A percentile compares a stretch with the other conserved stretches of the same genome.
phyloP scores from a whole-genome alignment of 2,329 filamentous ascomycete species.

The Clonostachys rosea region DNA sequence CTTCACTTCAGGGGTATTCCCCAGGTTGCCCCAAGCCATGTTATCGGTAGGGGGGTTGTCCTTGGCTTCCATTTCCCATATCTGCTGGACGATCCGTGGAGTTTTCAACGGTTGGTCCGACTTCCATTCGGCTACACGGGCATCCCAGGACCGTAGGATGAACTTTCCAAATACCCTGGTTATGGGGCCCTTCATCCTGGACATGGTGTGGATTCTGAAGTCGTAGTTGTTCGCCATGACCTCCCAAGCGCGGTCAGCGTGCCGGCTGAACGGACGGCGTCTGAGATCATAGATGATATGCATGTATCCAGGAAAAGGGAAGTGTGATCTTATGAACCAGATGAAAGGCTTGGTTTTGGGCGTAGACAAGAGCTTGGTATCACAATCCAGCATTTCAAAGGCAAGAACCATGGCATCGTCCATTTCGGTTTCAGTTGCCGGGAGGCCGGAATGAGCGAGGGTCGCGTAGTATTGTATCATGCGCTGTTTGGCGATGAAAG shows the following conservation, averaged over 20 bases:
- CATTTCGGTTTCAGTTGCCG: slow-evolving; percentile 14
- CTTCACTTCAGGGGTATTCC: too few species aligned
- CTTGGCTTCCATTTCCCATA: too few species aligned
- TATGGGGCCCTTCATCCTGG: slow-evolving; percentile 37
- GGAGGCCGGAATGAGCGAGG: not conserved
- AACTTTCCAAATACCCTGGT: slow-evolving; percentile 34
- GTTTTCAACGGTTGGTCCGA: too few species aligned
- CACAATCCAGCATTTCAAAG: slow-evolving; percentile 25
- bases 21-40: too few species aligned
- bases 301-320: slow-evolving; percentile 34
- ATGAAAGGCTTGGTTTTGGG: slow-evolving; percentile 21
- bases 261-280: slow-evolving; percentile 42
- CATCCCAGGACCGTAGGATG: slow-evolving; percentile 46
- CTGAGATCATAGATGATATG: slow-evolving; percentile 21
- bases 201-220: slow-evolving; percentile 44
- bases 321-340: slow-evolving; percentile 29
- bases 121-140: slow-evolving; percentile 15
- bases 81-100: too few species aligned
- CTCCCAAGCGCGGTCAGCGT: slow-evolving; percentile 50
- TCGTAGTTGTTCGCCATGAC: slow-evolving; percentile 39
- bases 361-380: slow-evolving; percentile 22
- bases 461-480: slow-evolving; percentile 41
- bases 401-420: slow-evolving; percentile 21
- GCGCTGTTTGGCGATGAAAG: slow-evolving; percentile 29
- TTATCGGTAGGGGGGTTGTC: too few species aligned